Percentiles rank a stretch among this genome's conserved stretches.
Evolutionary conservation across 2,329 filamentous ascomycete genomes (phyloP).

Genomic region (Arachnomyces sp.): DNA sequence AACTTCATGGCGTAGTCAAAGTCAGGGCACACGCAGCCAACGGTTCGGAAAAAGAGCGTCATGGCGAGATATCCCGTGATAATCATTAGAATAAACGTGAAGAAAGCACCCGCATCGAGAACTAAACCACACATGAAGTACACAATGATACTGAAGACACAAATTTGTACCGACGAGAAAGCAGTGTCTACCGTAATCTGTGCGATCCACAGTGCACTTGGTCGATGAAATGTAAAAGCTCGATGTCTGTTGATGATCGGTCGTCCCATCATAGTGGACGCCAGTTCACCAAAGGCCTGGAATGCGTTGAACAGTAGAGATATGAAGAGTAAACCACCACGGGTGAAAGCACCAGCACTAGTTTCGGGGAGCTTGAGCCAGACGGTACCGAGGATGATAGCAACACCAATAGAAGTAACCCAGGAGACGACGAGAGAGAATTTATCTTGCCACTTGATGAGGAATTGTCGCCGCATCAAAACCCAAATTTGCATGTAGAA

Average conservation of each 20-base stretch:
- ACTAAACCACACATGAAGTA: slow-evolving; percentile 71
- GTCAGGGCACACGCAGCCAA: slow-evolving; percentile 67
- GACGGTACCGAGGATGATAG: slow-evolving; percentile 71
- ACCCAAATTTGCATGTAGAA: slow-evolving; percentile 78
- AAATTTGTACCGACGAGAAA: slow-evolving; percentile 63
- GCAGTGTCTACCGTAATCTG: slow-evolving; percentile 73
- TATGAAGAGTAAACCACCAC: slow-evolving; percentile 75
- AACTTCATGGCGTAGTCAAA: slow-evolving; percentile 83
- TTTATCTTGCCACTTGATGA: slow-evolving; percentile 79
- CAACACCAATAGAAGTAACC: slow-evolving; percentile 63
- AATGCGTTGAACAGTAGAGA: slow-evolving; percentile 81
- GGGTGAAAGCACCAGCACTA: slow-evolving; percentile 65
- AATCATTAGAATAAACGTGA: slow-evolving; percentile 66
- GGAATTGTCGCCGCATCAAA: slow-evolving; percentile 73
- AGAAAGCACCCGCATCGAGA: slow-evolving; percentile 67
- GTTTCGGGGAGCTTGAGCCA: slow-evolving; percentile 63
- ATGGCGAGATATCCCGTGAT: slow-evolving; percentile 62
- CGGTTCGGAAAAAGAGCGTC: slow-evolving; percentile 69
- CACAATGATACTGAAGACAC: slow-evolving; percentile 66
- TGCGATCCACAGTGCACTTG: slow-evolving; percentile 73
- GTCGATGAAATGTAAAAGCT: slow-evolving; percentile 74
- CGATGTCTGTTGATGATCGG: slow-evolving; percentile 78
- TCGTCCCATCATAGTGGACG: slow-evolving; percentile 65
- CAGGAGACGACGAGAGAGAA: slow-evolving; percentile 69
- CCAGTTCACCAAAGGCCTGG: slow-evolving; percentile 72